These are phyloP conservation scores for Boletus smithii DNA, from an alignment of 1,284 basidiomycete species.

Conservation along the genomic window DNA sequence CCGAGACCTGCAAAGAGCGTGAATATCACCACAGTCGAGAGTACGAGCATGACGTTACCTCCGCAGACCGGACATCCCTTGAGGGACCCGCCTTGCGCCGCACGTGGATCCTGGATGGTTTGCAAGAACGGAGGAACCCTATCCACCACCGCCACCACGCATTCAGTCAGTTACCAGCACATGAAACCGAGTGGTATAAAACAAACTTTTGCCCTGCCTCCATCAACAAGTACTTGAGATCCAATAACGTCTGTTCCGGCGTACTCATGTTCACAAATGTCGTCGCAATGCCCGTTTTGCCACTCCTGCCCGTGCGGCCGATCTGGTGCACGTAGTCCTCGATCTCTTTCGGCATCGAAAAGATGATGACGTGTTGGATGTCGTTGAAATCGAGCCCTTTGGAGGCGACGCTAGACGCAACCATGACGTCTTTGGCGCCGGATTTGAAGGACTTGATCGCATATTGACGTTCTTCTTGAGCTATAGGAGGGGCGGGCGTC, in stretches of 20 bases:
- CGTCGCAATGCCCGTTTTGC: slow-evolving; percentile 98
- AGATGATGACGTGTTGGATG: slow-evolving; percentile 97
- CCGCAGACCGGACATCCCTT: slow-evolving; percentile 96
- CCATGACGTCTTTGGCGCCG: slow-evolving; percentile 98
- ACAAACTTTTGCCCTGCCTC: slow-evolving; percentile 93
- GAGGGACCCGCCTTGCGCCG: slow-evolving; percentile 69
- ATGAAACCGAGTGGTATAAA: background rate
- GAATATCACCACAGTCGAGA: background rate
- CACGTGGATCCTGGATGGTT: slow-evolving; percentile 89
- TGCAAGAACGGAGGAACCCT: slow-evolving; percentile 95
- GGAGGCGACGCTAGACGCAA: slow-evolving; percentile 94
- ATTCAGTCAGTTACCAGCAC: background rate
- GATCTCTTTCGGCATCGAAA: slow-evolving; percentile 99
- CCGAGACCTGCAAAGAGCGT: slow-evolving; percentile 65
- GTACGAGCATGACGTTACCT: slow-evolving; percentile 45
- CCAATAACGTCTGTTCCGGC: slow-evolving; percentile 90
- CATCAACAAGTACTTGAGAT: slow-evolving; percentile 95
- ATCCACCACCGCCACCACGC: background rate
- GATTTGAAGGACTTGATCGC: slow-evolving; percentile 97
- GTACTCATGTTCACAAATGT: slow-evolving; percentile 99
- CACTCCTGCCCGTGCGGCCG: slow-evolving; percentile 94
- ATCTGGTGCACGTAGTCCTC: slow-evolving; percentile 99
- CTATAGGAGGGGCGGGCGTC: slow-evolving; percentile 39
- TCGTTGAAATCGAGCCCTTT: slow-evolving; percentile 99
- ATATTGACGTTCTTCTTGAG: slow-evolving; percentile 98